Evolutionary conservation across 164 flowering plant species (phyloP).

Genomic region (Liquidambar formosana): DNA sequence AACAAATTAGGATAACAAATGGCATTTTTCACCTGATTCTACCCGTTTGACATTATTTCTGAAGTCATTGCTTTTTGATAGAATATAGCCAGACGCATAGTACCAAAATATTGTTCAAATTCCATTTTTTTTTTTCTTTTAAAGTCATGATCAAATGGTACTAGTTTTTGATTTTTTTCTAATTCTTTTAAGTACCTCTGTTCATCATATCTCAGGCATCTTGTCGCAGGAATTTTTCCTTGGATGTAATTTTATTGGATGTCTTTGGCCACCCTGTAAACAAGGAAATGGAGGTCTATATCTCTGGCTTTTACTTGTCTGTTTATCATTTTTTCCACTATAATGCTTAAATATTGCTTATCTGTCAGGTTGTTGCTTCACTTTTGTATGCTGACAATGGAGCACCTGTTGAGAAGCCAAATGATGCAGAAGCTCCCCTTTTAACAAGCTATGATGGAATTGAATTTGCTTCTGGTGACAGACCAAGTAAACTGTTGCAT

Average conservation of each 20-base stretch:
- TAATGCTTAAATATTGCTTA: conserved; percentile 3
- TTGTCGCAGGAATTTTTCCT: conserved; percentile 71
- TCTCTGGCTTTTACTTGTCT: conserved; percentile 5
- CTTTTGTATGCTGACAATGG: conserved; percentile 76
- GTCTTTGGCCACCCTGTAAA: conserved; percentile 56
- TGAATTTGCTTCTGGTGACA: conserved; percentile 67
- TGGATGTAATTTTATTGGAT: conserved; percentile 67
- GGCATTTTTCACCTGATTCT: too few species aligned
- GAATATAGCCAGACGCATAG: too few species aligned
- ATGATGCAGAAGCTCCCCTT: conserved; percentile 79
- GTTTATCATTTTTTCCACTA: not conserved
- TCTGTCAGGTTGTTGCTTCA: conserved; percentile 68
- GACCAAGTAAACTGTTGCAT: conserved; percentile 62
- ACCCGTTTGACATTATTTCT: too few species aligned
- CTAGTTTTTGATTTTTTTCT: not conserved
- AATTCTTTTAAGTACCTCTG: not conserved
- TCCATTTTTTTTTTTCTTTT: not conserved
- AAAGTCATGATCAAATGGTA: not conserved
- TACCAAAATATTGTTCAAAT: not conserved
- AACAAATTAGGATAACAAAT: too few species aligned
- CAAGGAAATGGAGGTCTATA: conserved; percentile 69
- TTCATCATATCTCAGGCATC: conserved; percentile 57
- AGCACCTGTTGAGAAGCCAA: conserved; percentile 64
- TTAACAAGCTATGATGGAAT: conserved; percentile 72
- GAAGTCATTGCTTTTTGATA: too few species aligned